Evolutionary conservation across 2,329 filamentous ascomycete species (phyloP).

Genomic region (Aspergillus sp.): DNA sequence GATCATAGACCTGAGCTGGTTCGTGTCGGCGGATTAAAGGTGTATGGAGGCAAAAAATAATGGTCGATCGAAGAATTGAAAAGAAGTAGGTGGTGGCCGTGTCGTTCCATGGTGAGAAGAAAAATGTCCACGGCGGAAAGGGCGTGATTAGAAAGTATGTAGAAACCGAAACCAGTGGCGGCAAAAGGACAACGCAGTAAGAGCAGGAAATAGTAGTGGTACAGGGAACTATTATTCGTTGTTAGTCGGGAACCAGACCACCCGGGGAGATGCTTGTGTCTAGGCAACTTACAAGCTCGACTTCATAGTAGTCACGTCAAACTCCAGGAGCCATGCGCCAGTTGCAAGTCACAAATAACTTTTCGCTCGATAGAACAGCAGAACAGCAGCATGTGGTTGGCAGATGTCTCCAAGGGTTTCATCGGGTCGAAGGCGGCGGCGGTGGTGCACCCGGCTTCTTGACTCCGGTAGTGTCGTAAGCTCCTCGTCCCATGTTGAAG

Average conservation of each 20-base stretch:
- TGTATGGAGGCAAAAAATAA: slow-evolving; percentile 10
- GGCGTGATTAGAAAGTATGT: slow-evolving; percentile 32
- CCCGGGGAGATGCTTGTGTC: slow-evolving; percentile 1
- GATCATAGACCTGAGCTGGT: slow-evolving; percentile 21
- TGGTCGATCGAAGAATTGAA: slow-evolving; percentile 27
- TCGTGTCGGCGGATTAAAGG: slow-evolving; percentile 24
- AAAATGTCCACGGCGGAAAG: slow-evolving; percentile 20
- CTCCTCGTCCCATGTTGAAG: slow-evolving; percentile 54
- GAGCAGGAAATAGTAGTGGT: slow-evolving; percentile 30
- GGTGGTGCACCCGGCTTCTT: slow-evolving; percentile 51
- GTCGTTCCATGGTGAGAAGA: slow-evolving; percentile 19
- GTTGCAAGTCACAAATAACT: slow-evolving; percentile 26
- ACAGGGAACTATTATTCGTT: slow-evolving; percentile 29
- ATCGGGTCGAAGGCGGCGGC: slow-evolving; percentile 40
- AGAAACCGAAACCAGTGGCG: slow-evolving; percentile 23
- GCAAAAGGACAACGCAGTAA: slow-evolving; percentile 24
- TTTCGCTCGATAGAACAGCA: slow-evolving; percentile 24
- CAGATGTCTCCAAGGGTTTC: slow-evolving; percentile 24
- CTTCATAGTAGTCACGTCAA: slow-evolving; percentile 31
- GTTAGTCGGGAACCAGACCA: slow-evolving; percentile 19
- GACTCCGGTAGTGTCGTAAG: slow-evolving; percentile 55
- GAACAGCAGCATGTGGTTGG: slow-evolving; percentile 23
- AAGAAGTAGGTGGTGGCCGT: slow-evolving; percentile 29
- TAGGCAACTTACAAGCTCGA: slow-evolving; percentile 30
- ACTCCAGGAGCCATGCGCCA: slow-evolving; percentile 30